Percentiles rank a stretch among this genome's conserved stretches.
Evolutionary conservation across 305 asterid genomes (phyloP).

Genomic region (Striga hermonthica): DNA sequence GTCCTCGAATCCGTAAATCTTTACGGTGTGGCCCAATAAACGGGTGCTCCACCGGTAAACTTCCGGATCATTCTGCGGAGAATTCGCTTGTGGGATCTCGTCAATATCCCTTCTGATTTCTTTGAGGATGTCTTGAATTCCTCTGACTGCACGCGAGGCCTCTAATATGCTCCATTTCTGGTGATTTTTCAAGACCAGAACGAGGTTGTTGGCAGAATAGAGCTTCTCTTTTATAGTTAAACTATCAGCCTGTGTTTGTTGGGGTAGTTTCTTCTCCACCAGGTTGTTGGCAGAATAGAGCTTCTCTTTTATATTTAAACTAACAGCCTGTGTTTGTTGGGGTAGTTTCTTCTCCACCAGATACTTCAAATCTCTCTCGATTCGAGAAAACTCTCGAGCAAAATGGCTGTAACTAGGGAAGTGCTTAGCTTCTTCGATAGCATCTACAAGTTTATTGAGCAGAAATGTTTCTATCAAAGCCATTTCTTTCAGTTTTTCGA

Average conservation of each 20-base stretch:
- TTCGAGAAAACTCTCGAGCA: background rate
- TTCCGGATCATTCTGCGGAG: background rate
- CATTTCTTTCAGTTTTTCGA: conserved; percentile 1
- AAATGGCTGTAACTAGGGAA: background rate
- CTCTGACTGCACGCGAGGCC: background rate
- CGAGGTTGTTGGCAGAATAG: conserved; percentile 38
- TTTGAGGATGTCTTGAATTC: background rate
- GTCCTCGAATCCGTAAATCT: conserved; percentile 37
- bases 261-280: background rate
- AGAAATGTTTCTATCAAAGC: conserved; percentile 23
- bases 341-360: background rate
- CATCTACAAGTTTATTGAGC: background rate
- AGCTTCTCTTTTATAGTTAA: conserved; percentile 34
- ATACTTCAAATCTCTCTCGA: conserved; percentile 5
- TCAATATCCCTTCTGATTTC: conserved; percentile 16
- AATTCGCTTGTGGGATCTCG: background rate
- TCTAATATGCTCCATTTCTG: background rate
- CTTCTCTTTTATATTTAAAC: conserved; percentile 25
- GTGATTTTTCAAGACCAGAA: conserved; percentile 13
- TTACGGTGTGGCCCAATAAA: conserved; percentile 2
- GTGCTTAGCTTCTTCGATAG: background rate
- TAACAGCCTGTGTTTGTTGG: background rate
- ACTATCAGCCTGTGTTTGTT: background rate
- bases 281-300: conserved; percentile 31
- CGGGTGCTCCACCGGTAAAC: conserved; percentile 30